A percentile compares a stretch with the other conserved stretches of the same genome.
Conservation (phyloP, 2,329 filamentous ascomycete genomes). For the Apiospora saccharicola region DNA sequence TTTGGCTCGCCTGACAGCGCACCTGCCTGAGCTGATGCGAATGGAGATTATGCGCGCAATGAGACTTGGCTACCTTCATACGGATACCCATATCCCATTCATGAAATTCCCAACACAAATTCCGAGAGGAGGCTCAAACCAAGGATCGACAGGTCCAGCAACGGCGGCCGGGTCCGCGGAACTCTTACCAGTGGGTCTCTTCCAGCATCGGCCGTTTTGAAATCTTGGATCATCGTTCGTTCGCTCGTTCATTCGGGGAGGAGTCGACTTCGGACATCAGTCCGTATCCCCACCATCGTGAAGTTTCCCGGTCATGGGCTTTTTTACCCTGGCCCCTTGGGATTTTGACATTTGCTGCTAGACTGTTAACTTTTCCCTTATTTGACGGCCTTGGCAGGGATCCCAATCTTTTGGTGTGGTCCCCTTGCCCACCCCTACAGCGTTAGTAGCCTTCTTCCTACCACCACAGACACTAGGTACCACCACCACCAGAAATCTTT, state of each 20-base stretch:
- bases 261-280: background rate
- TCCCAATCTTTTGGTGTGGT: background rate
- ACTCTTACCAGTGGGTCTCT: background rate
- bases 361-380: slow-evolving; percentile 6
- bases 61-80: background rate
- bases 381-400: background rate
- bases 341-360: slow-evolving; percentile 9
- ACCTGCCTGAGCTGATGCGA: background rate
- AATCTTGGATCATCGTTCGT: background rate
- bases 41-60: background rate
- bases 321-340: background rate
- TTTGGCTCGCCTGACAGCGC: background rate
- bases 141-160: slow-evolving; percentile 12
- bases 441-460: background rate
- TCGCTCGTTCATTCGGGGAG: background rate
- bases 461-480: background rate
- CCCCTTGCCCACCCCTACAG: background rate
- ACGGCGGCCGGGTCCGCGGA: background rate
- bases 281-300: slow-evolving; percentile 18
- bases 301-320: slow-evolving; percentile 12
- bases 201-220: background rate
- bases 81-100: background rate
- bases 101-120: background rate
- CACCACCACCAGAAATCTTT: background rate
- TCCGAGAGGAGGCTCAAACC: slow-evolving; percentile 1